phyloP scores from a whole-genome alignment of 2,329 filamentous ascomycete species.

The Aureobasidium sp. region DNA sequence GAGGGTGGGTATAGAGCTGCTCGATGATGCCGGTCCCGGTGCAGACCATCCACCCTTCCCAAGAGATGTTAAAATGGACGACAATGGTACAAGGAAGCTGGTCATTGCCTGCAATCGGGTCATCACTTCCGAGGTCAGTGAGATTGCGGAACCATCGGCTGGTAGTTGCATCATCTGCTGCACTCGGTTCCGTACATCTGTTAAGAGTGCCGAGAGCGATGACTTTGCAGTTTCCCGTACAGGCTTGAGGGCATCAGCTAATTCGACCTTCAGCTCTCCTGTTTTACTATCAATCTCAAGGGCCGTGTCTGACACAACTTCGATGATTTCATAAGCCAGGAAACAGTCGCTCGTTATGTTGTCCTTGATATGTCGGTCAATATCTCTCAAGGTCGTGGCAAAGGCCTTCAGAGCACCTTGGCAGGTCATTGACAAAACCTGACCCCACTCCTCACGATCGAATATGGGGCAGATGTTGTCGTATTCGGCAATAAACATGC shows the following conservation, averaged over 20 bases:
- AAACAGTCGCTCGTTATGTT: constrained; percentile 89
- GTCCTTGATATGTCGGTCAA: constrained; percentile 81
- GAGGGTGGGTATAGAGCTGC: constrained; percentile 59
- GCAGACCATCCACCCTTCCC: constrained; percentile 81
- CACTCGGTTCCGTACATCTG: constrained; percentile 69
- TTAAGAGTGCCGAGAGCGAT: constrained; percentile 73
- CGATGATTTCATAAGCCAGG: constrained; percentile 88
- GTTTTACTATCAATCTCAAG: constrained; percentile 73
- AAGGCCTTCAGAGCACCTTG: constrained; percentile 72
- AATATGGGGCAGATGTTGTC: constrained; percentile 87
- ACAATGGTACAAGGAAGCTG: constrained; percentile 74
- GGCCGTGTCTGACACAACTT: constrained; percentile 74
- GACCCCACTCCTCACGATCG: constrained; percentile 71
- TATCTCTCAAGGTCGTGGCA: constrained; percentile 73
- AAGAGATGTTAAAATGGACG: constrained; percentile 82
- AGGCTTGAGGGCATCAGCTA: constrained; percentile 80
- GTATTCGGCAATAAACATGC: constrained; percentile 79
- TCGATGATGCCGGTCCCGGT: constrained; percentile 44
- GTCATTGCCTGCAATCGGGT: constrained; percentile 79
- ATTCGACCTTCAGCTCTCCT: constrained; percentile 72
- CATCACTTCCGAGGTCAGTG: constrained; percentile 77
- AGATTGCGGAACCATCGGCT: constrained; percentile 66
- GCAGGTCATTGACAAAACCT: constrained; percentile 71
- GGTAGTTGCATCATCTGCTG: constrained; percentile 60
- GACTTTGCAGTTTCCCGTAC: constrained; percentile 85